These are phyloP conservation scores for Cutaneotrichosporon curvatum DNA, from an alignment of 1,284 basidiomycete species.

Conservation along the genomic window DNA sequence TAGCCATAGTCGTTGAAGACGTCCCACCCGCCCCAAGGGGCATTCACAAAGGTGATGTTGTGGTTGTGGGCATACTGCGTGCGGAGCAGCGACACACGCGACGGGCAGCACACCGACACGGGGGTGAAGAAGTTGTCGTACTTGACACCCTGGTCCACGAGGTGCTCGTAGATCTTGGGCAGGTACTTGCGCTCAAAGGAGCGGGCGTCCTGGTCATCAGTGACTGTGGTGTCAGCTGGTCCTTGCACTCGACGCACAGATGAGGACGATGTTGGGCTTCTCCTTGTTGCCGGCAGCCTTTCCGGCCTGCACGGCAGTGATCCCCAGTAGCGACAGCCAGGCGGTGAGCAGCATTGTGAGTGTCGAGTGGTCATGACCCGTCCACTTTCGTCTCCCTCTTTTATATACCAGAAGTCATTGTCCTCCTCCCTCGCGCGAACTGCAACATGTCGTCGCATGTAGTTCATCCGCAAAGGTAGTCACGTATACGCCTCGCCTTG, in stretches of 20 bases:
- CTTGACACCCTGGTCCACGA: slow-evolving; percentile 21
- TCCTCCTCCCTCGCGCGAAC: no score
- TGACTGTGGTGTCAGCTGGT: slow-evolving; percentile 11
- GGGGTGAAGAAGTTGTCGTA: slow-evolving; percentile 31
- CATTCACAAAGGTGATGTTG: slow-evolving; percentile 30
- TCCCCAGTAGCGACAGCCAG: no score
- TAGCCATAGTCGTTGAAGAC: slow-evolving; percentile 32
- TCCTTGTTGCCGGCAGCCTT: no score
- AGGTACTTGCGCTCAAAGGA: slow-evolving; percentile 16
- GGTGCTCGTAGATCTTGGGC: slow-evolving; percentile 18
- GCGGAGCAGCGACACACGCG: slow-evolving; percentile 26
- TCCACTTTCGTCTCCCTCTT: no score
- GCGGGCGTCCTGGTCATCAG: slow-evolving; percentile 27
- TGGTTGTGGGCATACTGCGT: slow-evolving; percentile 35
- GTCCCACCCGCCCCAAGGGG: slow-evolving; percentile 31
- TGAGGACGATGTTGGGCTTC: slow-evolving; percentile 27
- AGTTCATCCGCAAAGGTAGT: no score
- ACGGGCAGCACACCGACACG: slow-evolving; percentile 32
- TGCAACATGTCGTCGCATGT: no score
- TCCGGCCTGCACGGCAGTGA: no score
- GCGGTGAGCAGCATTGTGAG: no score
- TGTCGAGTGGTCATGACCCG: no score
- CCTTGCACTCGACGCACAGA: slow-evolving; percentile 12
- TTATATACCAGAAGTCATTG: no score
- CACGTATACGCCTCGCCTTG: no score